These are phyloP conservation scores for Epichloe sp. DNA, from an alignment of 2,329 filamentous ascomycete species.

Conservation along the genomic window DNA sequence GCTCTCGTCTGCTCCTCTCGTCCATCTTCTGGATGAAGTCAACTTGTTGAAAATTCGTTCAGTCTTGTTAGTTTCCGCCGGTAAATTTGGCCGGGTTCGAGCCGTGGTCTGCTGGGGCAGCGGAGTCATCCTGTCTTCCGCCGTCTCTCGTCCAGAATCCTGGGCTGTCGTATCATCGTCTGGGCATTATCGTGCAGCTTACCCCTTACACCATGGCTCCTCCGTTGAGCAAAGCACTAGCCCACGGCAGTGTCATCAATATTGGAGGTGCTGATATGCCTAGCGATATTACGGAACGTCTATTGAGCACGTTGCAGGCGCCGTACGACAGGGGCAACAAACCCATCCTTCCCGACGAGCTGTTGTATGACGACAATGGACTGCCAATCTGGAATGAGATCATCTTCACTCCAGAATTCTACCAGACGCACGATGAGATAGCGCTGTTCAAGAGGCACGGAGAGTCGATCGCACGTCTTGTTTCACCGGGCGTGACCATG, in stretches of 20 bases:
- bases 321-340: conserved; percentile 12
- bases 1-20: background rate
- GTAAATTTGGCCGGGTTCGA: background rate
- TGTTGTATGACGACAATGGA: conserved; percentile 26
- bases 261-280: conserved; percentile 25
- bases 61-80: background rate
- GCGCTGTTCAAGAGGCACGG: conserved; percentile 22
- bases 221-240: background rate
- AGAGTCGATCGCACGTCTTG: conserved; percentile 18
- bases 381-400: conserved; percentile 28
- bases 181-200: background rate
- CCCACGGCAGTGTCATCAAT: conserved; percentile 22
- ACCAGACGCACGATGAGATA: conserved; percentile 29
- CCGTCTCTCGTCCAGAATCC: too few species aligned
- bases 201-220: background rate
- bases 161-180: background rate
- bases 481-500: conserved; percentile 20
- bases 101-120: background rate
- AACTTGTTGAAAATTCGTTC: background rate
- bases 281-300: conserved; percentile 14
- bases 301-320: conserved; percentile 14
- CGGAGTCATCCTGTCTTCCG: background rate
- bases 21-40: background rate
- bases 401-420: conserved; percentile 26
- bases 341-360: conserved; percentile 25